Base-by-base conservation (phyloP, 176 grass and related monocot genomes). In the Zoysia pacifica region DNA sequence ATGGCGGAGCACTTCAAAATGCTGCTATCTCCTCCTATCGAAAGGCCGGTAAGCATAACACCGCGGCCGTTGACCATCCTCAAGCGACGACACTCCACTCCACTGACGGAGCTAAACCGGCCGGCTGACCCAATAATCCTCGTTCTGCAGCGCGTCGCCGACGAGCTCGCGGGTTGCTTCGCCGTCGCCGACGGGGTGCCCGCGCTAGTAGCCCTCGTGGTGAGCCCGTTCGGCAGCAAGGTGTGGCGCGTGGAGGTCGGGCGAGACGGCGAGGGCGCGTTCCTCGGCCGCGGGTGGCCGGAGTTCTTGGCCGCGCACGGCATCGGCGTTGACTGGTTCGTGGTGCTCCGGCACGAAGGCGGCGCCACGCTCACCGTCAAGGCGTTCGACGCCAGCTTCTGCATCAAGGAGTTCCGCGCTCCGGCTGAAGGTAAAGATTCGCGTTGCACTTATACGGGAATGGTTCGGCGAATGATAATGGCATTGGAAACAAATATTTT, bases 251-350 rank as follows among this genome's bases (percentile, higher is more conserved):
- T 88, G 4, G 62, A 79, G 44, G 75, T 84, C 2, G 59, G 5
- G 53, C 76, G 70, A n/a, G 81, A 84, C 86, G 63, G 62, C 76
- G 69, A 20, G 5, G 75, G 81, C 15, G 69, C 62, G 15, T 83
- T 84, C 69, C 59, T 88, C 5, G 75, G 86, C 5, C 45, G 15
- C 62, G 75, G 86, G 5, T 84, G 86, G 81, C 36, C 86, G 10
- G 69, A 84, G 52, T 88, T 79, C 76, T 28, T 67, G 19, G 53
- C 18, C 1, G 86, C 63, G 20, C 70, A 84, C 46, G 81, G 69
- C 19, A 4, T 75, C 11, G 69, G 47, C 39, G 39, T 48, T 16
- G 81, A 76, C 1, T 80, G 77, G 70, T 80, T 80, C 76, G 14
- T 84, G 11, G 50, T 88, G 76, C 40, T 84, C 53, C 56, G 81